Percentiles rank a stretch among this genome's conserved stretches.
Conservation (phyloP, 2,329 filamentous ascomycete genomes). For the Emmonsia crescens region DNA sequence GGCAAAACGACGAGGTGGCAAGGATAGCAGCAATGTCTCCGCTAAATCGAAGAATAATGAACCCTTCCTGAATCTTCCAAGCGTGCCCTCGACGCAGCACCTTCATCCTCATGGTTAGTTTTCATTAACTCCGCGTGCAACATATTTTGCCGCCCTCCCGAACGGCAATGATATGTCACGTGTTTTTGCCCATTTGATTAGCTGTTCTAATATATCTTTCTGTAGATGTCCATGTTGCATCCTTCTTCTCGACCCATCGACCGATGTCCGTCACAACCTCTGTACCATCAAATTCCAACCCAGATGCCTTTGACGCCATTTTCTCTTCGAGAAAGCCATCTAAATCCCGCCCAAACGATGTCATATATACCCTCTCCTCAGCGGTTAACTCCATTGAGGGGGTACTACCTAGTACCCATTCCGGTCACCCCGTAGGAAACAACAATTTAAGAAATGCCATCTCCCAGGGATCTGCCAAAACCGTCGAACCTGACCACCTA, state of each 20-base stretch:
- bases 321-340: constrained; percentile 52
- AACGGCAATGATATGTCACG: constrained; percentile 3
- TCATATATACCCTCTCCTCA: constrained; percentile 54
- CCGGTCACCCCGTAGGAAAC: constrained; percentile 28
- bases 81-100: constrained; percentile 40
- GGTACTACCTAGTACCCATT: constrained; percentile 20
- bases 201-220: neutral
- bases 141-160: neutral
- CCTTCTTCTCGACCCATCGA: constrained; percentile 92
- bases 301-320: constrained; percentile 72
- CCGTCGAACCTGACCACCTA: constrained; percentile 22
- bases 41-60: constrained; percentile 29
- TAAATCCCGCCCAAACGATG: constrained; percentile 40
- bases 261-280: constrained; percentile 81
- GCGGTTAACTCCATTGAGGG: constrained; percentile 36
- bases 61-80: constrained; percentile 33
- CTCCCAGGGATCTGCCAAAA: constrained; percentile 15
- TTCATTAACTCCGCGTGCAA: neutral
- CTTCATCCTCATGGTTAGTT: constrained; percentile 37
- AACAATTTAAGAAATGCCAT: constrained; percentile 25
- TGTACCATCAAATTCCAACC: constrained; percentile 60
- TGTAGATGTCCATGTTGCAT: constrained; percentile 73
- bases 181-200: neutral
- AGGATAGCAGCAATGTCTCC: constrained; percentile 22
- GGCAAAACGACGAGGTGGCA: constrained; percentile 24